Evolutionary conservation across 2,329 filamentous ascomycete genomes (phyloP).

Genomic region (Dryadomyces quercus-mongolicae): DNA sequence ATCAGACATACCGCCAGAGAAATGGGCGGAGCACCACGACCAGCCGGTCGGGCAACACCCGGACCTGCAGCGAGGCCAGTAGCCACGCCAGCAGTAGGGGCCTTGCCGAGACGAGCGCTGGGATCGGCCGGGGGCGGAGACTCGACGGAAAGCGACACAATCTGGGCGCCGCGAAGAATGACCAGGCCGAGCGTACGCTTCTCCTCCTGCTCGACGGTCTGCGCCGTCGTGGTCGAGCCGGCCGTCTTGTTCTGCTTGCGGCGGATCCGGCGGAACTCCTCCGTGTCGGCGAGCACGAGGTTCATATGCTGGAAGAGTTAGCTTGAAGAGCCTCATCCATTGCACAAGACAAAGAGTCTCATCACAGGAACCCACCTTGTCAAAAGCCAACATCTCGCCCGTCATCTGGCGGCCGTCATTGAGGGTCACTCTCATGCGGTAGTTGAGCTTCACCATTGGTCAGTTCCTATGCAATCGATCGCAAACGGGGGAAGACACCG

Average conservation of each 20-base stretch:
- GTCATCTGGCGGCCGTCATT: constrained; percentile 94
- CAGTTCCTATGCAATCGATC: background rate
- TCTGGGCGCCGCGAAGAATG: constrained; percentile 87
- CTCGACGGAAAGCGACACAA: constrained; percentile 90
- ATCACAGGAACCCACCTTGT: constrained; percentile 53
- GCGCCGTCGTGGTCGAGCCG: constrained; percentile 26
- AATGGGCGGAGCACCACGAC: constrained; percentile 63
- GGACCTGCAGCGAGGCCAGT: constrained; percentile 70
- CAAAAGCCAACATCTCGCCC: constrained; percentile 95
- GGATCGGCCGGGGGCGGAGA: constrained; percentile 92
- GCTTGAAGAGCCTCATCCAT: background rate
- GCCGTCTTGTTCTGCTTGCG: constrained; percentile 66
- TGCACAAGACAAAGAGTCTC: no score
- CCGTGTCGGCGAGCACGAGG: constrained; percentile 92
- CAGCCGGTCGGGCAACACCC: constrained; percentile 82
- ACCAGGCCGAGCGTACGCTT: constrained; percentile 94
- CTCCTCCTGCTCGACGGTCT: constrained; percentile 81
- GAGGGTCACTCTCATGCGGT: constrained; percentile 94
- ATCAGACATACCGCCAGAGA: constrained; percentile 58
- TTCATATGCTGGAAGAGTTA: constrained; percentile 73
- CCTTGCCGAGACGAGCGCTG: constrained; percentile 74
- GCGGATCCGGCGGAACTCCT: constrained; percentile 91
- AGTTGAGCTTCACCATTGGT: constrained; percentile 67
- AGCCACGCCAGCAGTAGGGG: constrained; percentile 53
- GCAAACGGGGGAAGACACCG: background rate